phyloP scores from a whole-genome alignment of 257 asterid species.

The Rehmannia glutinosa region DNA sequence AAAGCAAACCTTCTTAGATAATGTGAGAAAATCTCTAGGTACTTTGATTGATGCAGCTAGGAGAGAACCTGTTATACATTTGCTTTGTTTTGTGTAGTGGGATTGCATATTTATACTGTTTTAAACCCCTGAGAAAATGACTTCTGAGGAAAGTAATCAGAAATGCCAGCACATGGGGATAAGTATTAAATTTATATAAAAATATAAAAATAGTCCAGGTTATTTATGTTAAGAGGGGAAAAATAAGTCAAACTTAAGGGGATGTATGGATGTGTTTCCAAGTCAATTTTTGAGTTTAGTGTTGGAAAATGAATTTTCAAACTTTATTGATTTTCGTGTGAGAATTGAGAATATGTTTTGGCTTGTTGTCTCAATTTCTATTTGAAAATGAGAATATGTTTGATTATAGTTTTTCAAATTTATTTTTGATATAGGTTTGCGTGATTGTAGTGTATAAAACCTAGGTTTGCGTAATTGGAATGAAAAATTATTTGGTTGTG shows the following conservation, averaged over 20 bases:
- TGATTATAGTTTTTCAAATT: too few species aligned
- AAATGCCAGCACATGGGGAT: not conserved
- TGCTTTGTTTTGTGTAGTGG: not conserved
- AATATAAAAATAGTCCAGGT: not conserved
- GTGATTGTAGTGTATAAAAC: too few species aligned
- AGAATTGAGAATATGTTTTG: too few species aligned
- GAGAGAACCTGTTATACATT: not conserved
- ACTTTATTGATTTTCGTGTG: too few species aligned
- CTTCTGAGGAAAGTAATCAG: conserved; percentile 10
- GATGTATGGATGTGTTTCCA: too few species aligned
- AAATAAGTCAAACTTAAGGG: not conserved
- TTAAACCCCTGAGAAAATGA: not conserved
- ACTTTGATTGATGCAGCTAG: not conserved
- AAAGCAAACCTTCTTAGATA: conserved; percentile 2
- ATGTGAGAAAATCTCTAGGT: not conserved
- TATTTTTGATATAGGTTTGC: too few species aligned
- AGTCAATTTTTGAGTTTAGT: too few species aligned
- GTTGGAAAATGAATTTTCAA: too few species aligned
- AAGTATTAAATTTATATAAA: not conserved
- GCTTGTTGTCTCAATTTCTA: too few species aligned
- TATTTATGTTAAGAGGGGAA: not conserved
- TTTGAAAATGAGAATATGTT: too few species aligned
- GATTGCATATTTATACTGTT: not conserved
- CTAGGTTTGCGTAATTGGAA: too few species aligned
- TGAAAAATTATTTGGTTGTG: too few species aligned